Evolutionary conservation across 1,284 basidiomycete species (phyloP), one percentile per base, ranked within the genome.

Genomic region (Lentinula novae-zelandiae): DNA sequence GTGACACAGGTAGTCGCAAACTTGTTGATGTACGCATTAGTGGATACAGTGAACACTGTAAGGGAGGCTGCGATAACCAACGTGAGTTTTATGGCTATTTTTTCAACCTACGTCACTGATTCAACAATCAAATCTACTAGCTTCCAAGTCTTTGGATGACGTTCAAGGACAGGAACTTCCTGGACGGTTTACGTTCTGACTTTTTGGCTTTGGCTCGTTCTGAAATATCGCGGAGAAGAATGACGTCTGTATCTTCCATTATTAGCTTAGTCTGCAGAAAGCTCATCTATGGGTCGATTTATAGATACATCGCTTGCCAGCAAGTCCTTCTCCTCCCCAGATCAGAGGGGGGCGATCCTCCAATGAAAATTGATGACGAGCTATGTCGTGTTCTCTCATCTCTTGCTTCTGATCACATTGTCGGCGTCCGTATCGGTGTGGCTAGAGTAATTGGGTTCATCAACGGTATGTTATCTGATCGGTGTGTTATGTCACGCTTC

Each of bases 371-470:
- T 61, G 85, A 89, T 69, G 79, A 84, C 60, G 68, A 79, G 50
- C 83, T 90, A 64, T 83, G 93, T 72, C 73, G 78, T 53, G 74
- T 80, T 13, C 73, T 97, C 10, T 74, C 78, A 36, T 69, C 72
- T 53, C 79, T 97, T 53, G 83, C 84, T 13, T 69, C 76, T 40
- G 93, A 96, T 70, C 71, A 70, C n/a, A 85, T 98, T 27, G 79
- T 93, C 54, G 95, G 95, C 67, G 94, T 98, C 52, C 84, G 95
- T 48, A 93, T 98, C 61, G 89, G 86, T 6, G 81, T 96, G 1
- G 89, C 95, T 12, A 83, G 92, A 50, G 78, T 92, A 36, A 74
- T 86, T 20, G 82, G 82, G 42, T 71, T 75, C 48, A 72, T 89
- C 54, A 82, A 77, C 66, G 78, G 86, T 84, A 70, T 70, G 82